Evolutionary conservation across 805 yeast species (phyloP).

Genomic region (Metschnikowia continentalis): DNA sequence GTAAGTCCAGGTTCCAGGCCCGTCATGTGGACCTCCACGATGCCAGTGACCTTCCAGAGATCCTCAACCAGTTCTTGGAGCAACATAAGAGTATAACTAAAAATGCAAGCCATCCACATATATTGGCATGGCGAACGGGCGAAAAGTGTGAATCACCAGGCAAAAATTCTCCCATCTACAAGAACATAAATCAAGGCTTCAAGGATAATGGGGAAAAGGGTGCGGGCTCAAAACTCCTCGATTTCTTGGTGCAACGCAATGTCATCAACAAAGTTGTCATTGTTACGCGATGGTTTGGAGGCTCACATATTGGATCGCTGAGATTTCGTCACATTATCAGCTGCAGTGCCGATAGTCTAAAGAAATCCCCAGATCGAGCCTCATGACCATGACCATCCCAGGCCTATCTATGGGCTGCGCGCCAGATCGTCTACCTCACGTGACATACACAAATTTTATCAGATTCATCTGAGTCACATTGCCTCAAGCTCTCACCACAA

Average conservation of each 20-base stretch:
- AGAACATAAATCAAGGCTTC: constrained; percentile 51
- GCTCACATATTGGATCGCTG: constrained; percentile 65
- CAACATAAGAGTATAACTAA: constrained; percentile 47
- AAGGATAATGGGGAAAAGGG: constrained; percentile 74
- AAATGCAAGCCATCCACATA: constrained; percentile 64
- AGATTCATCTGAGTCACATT: neutral
- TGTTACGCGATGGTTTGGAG: constrained; percentile 82
- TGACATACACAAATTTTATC: constrained; percentile 4
- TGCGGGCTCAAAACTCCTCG: constrained; percentile 58
- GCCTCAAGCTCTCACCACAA: neutral
- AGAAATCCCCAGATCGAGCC: constrained; percentile 1
- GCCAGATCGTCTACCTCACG: neutral
- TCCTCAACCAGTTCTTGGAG: constrained; percentile 39
- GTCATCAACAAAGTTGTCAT: constrained; percentile 56
- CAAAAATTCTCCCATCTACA: constrained; percentile 9
- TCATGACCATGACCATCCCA: neutral
- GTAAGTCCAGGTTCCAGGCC: constrained; percentile 67
- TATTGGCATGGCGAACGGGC: constrained; percentile 65
- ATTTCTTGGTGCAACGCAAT: constrained; percentile 46
- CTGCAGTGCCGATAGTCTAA: constrained; percentile 50
- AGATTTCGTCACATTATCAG: constrained; percentile 65
- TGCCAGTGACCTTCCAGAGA: constrained; percentile 38
- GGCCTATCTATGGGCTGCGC: neutral
- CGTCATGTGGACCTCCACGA: constrained; percentile 43
- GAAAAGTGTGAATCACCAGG: constrained; percentile 19